Percentiles rank a stretch among this genome's conserved stretches.
Conservation (phyloP, 768 basidiomycete species). For the Suillus clintonianus region DNA sequence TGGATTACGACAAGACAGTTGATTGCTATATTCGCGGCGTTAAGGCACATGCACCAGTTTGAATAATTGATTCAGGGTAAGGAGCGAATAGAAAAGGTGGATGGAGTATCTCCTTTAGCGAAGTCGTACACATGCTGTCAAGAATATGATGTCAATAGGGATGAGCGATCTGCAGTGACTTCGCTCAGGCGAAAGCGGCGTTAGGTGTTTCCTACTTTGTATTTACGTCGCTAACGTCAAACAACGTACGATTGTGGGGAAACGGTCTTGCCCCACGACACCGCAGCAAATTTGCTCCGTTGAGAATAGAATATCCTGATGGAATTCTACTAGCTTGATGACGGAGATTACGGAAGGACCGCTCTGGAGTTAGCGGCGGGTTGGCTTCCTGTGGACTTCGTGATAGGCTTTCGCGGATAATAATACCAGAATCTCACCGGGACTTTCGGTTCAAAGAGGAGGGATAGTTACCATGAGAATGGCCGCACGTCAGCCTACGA, state of each 20-base stretch:
- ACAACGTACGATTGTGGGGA: slow-evolving; percentile 1
- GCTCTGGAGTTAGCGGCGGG: slow-evolving; percentile 29
- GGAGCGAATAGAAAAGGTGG: background rate
- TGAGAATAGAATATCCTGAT: background rate
- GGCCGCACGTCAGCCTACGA: slow-evolving; percentile 21
- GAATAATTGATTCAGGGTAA: background rate
- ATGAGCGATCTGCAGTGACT: slow-evolving; percentile 1
- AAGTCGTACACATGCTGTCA: background rate
- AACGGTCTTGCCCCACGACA: background rate
- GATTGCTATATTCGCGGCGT: slow-evolving; percentile 1
- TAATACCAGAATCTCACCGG: slow-evolving; percentile 11
- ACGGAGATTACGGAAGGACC: slow-evolving; percentile 37
- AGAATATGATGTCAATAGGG: background rate
- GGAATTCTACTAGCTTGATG: slow-evolving; percentile 1
- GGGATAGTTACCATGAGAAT: slow-evolving; percentile 16
- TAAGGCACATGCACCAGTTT: background rate
- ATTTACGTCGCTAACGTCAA: slow-evolving; percentile 4
- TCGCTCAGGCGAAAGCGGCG: background rate
- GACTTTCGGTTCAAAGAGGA: background rate
- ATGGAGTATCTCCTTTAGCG: background rate
- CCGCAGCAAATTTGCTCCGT: background rate
- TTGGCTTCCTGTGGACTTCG: slow-evolving; percentile 11
- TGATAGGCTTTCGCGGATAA: slow-evolving; percentile 38
- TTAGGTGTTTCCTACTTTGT: background rate
- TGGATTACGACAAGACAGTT: background rate